These are phyloP conservation scores for Fusarium palustre DNA, from an alignment of 2,329 filamentous ascomycete species.

Conservation along the genomic window DNA sequence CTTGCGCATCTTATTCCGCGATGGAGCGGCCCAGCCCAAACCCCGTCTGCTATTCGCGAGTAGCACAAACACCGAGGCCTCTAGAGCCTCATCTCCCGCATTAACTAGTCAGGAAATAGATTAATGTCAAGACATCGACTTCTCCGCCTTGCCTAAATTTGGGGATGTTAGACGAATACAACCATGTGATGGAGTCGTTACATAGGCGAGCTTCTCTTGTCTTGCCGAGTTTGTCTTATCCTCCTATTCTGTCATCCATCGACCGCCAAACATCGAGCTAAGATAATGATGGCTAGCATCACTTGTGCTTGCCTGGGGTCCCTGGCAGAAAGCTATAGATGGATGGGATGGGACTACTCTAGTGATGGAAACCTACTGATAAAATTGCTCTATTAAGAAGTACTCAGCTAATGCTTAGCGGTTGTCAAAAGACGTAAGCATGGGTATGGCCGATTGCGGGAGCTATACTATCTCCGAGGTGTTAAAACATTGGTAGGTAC, in stretches of 20 bases:
- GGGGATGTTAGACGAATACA: conserved; percentile 46
- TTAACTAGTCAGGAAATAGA: conserved; percentile 38
- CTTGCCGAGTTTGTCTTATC: not conserved
- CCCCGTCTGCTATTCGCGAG: conserved; percentile 25
- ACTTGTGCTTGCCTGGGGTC: not conserved
- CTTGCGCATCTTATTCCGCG: conserved; percentile 22
- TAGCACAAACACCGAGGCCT: conserved; percentile 11
- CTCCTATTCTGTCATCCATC: not conserved
- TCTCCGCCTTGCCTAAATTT: conserved; percentile 38
- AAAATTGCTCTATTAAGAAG: not conserved
- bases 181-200: conserved; percentile 44
- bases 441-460: not conserved
- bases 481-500: not conserved
- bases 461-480: not conserved
- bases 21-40: conserved; percentile 21
- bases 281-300: not conserved
- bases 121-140: conserved; percentile 35
- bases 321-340: not conserved
- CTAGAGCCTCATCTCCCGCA: conserved; percentile 41
- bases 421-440: not conserved
- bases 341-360: not conserved
- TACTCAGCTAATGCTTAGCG: not conserved
- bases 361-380: not conserved
- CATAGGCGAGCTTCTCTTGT: not conserved
- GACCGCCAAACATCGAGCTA: not conserved